phyloP scores from a whole-genome alignment of 2,329 filamentous ascomycete genomes.

The Metarhizium brunneum region DNA sequence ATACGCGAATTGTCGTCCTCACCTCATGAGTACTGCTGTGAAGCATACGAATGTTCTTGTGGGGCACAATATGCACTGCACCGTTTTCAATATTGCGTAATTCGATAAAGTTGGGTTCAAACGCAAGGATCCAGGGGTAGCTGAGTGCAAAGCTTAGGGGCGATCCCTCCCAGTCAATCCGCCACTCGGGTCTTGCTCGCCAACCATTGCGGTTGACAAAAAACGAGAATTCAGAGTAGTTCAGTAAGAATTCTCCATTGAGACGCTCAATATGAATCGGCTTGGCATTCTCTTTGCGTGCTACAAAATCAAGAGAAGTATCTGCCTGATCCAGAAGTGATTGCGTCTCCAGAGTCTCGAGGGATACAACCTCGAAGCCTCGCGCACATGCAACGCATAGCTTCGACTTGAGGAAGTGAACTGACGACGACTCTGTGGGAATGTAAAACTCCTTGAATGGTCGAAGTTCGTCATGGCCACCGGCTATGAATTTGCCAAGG shows the following conservation, averaged over 20 bases:
- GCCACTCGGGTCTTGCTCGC: constrained; percentile 92
- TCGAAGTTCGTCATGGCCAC: constrained; percentile 86
- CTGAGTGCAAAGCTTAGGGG: constrained; percentile 89
- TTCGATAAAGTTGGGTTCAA: constrained; percentile 96
- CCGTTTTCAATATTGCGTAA: constrained; percentile 91
- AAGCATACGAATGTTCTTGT: constrained; percentile 94
- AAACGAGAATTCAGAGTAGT: constrained; percentile 98
- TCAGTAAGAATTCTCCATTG: constrained; percentile 93
- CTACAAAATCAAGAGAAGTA: constrained; percentile 94
- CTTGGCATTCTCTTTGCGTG: constrained; percentile 83
- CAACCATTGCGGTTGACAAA: constrained; percentile 98
- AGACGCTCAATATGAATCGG: constrained; percentile 96
- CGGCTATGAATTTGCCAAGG: constrained; percentile 90
- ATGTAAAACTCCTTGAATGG: constrained; percentile 99
- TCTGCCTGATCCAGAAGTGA: constrained; percentile 95
- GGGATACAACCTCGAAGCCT: constrained; percentile 92
- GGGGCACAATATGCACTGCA: constrained; percentile 90
- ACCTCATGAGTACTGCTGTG: constrained; percentile 97
- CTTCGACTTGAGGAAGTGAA: constrained; percentile 95
- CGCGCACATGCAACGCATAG: constrained; percentile 91
- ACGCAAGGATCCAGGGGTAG: constrained; percentile 93
- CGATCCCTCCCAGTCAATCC: constrained; percentile 93
- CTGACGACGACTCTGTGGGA: constrained; percentile 92
- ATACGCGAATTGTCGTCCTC: constrained; percentile 21
- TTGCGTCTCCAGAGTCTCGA: constrained; percentile 97